Conservation (phyloP, 2,329 filamentous ascomycete species). For the Lasiodiplodia gonubiensis region DNA sequence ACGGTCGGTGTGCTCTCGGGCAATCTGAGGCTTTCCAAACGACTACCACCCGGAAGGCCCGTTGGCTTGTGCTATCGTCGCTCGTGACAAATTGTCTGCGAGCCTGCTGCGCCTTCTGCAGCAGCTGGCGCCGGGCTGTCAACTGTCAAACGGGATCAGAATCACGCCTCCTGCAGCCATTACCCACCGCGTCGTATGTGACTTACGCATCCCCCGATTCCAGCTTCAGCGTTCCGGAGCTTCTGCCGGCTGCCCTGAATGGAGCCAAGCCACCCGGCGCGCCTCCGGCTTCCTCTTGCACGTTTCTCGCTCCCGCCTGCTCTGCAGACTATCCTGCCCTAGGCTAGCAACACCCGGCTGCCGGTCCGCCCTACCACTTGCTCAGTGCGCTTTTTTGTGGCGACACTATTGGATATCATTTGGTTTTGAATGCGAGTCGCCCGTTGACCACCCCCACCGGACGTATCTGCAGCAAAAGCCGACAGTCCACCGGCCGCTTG, state of each 20-base stretch:
- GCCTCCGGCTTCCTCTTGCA: conserved; percentile 19
- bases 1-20: conserved; percentile 8
- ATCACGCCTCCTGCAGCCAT: conserved; percentile 23
- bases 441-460: background rate
- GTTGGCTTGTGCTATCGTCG: background rate
- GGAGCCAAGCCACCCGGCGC: conserved; percentile 18
- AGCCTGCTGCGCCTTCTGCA: background rate
- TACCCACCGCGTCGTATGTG: conserved; percentile 12
- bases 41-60: background rate
- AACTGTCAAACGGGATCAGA: conserved; percentile 13
- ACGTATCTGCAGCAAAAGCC: background rate
- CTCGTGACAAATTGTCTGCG: conserved; percentile 6
- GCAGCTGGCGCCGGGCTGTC: conserved; percentile 4
- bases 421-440: conserved; percentile 1
- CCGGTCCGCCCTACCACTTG: conserved; percentile 13
- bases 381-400: background rate
- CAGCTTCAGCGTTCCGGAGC: conserved; percentile 7
- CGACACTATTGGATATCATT: background rate
- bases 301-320: background rate
- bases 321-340: background rate
- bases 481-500: background rate
- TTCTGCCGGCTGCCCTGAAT: conserved; percentile 10
- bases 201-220: conserved; percentile 11
- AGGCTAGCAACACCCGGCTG: conserved; percentile 13
- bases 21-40: conserved; percentile 6